Evolutionary conservation across 441 rosid genomes (phyloP).

Genomic region (Populus hybrid): DNA sequence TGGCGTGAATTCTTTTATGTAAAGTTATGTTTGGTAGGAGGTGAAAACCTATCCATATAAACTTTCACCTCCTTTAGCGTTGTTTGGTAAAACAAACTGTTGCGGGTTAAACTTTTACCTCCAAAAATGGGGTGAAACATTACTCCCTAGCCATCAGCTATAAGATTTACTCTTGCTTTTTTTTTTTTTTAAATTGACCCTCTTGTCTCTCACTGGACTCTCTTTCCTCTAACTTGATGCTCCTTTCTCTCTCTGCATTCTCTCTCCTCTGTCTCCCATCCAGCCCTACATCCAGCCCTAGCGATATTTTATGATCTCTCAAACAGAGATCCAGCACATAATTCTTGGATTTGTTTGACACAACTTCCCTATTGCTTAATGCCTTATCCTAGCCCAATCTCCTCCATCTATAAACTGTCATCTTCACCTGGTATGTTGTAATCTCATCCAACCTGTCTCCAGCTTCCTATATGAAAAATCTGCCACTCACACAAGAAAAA

Average conservation of each 20-base stretch:
- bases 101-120: background rate
- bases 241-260: background rate
- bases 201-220: background rate
- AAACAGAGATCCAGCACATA: background rate
- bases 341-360: background rate
- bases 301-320: background rate
- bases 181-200: background rate
- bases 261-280: background rate
- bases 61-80: background rate
- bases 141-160: background rate
- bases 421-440: too few relatives aligned
- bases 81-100: background rate
- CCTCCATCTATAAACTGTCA: background rate
- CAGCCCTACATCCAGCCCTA: background rate
- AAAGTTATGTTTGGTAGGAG: background rate
- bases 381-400: background rate
- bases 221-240: background rate
- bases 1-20: background rate
- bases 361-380: background rate
- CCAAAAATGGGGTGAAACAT: background rate
- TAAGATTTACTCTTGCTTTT: background rate
- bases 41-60: too few relatives aligned
- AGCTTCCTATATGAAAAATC: background rate
- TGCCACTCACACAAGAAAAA: background rate
- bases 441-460: background rate